phyloP scores from a whole-genome alignment of 805 yeast species.

The Candida palmyrensis region DNA sequence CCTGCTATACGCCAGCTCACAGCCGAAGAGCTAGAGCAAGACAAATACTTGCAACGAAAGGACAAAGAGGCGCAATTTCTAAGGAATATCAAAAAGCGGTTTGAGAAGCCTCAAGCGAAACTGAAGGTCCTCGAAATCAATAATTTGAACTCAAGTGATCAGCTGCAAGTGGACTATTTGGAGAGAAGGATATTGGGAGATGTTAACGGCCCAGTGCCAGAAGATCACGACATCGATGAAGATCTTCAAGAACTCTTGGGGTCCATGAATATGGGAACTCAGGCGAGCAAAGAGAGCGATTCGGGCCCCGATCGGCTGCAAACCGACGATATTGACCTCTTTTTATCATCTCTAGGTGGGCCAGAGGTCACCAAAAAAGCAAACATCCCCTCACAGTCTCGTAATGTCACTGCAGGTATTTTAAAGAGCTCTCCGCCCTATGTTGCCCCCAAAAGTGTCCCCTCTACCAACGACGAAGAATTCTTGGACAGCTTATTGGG shows the following conservation, averaged over 20 bases:
- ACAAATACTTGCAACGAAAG: conserved; percentile 16
- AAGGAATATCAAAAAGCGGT: conserved; percentile 23
- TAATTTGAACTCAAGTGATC: conserved; percentile 22
- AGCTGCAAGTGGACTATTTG: conserved; percentile 17
- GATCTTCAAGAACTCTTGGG: conserved; percentile 14
- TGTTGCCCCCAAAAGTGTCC: conserved; percentile 1
- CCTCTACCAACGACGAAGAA: conserved; percentile 8
- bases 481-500: conserved; percentile 12
- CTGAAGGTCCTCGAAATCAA: conserved; percentile 29
- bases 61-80: conserved; percentile 23
- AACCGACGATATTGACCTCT: conserved; percentile 2
- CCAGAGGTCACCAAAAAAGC: not conserved
- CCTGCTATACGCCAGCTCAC: conserved; percentile 14
- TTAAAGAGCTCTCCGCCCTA: not conserved
- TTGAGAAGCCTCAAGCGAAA: conserved; percentile 11
- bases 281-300: no score
- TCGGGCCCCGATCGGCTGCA: no score
- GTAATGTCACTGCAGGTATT: not conserved
- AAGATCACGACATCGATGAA: conserved; percentile 8
- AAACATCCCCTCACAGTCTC: not conserved
- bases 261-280: not conserved
- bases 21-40: conserved; percentile 18
- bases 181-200: conserved; percentile 15
- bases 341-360: not conserved
- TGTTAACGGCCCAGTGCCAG: not conserved